phyloP scores from a whole-genome alignment of 1,284 basidiomycete genomes.

The Trametes polyzona region DNA sequence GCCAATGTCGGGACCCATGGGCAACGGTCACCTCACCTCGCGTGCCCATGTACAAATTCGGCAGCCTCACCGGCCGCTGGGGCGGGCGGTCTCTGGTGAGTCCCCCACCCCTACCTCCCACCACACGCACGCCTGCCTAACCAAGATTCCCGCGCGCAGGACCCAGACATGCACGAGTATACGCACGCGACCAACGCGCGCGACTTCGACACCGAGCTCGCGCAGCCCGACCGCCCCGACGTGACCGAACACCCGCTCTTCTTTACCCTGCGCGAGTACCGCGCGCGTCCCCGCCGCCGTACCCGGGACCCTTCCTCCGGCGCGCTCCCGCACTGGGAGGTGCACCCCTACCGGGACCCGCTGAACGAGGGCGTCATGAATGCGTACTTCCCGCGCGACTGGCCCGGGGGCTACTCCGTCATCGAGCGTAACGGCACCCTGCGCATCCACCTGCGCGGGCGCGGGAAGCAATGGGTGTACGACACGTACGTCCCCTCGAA shows the following conservation, averaged over 20 bases:
- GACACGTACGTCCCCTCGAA: slow-evolving; percentile 39
- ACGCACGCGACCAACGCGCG: slow-evolving; percentile 43
- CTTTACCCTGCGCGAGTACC: slow-evolving; percentile 59
- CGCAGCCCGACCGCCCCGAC: slow-evolving; percentile 36
- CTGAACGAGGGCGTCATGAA: slow-evolving; percentile 54
- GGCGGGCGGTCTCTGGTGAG: slow-evolving; percentile 59
- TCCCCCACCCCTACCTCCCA: slow-evolving; percentile 10
- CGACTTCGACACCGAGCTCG: slow-evolving; percentile 18
- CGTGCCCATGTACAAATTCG: slow-evolving; percentile 44
- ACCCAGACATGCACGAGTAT: slow-evolving; percentile 38
- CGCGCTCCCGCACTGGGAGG: neutral
- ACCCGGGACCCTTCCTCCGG: slow-evolving; percentile 27
- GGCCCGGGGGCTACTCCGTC: slow-evolving; percentile 18
- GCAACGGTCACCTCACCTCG: slow-evolving; percentile 33
- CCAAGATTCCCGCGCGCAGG: slow-evolving; percentile 25
- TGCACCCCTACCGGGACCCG: slow-evolving; percentile 21
- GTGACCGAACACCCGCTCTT: slow-evolving; percentile 48
- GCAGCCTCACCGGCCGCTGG: slow-evolving; percentile 61
- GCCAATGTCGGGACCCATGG: slow-evolving; percentile 51
- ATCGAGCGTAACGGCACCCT: slow-evolving; percentile 25
- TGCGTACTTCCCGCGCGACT: slow-evolving; percentile 52
- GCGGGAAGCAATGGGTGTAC: slow-evolving; percentile 32
- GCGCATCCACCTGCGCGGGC: slow-evolving; percentile 6
- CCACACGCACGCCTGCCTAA: neutral
- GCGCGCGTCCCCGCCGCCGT: slow-evolving; percentile 40